phyloP scores from a whole-genome alignment of 2,329 filamentous ascomycete species.

The Aspergillus cejpii region DNA sequence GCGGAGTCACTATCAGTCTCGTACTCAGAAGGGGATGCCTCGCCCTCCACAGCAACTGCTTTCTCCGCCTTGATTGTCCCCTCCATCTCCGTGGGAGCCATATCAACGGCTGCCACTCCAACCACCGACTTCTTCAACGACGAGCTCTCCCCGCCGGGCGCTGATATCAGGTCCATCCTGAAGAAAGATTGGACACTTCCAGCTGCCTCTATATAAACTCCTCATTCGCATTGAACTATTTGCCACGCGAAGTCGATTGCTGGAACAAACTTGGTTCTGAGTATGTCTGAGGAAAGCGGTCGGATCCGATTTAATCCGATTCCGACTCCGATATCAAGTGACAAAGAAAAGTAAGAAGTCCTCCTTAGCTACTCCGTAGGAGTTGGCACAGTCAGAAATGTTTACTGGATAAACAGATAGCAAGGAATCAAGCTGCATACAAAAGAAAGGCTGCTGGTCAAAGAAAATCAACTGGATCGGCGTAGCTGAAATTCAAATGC shows the following conservation, averaged over 20 bases:
- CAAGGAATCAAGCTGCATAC: too few relatives aligned
- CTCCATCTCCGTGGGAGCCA: constrained; percentile 18
- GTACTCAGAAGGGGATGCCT: constrained; percentile 31
- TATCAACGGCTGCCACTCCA: constrained; percentile 33
- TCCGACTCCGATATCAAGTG: constrained; percentile 14
- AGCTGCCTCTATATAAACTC: constrained; percentile 27
- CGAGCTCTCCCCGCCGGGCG: constrained; percentile 28
- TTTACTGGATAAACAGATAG: background rate
- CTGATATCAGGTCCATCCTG: constrained; percentile 38
- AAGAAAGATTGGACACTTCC: constrained; percentile 27
- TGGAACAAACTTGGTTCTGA: constrained; percentile 25
- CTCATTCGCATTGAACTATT: constrained; percentile 30
- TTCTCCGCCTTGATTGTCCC: constrained; percentile 22
- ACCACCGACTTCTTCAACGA: constrained; percentile 32
- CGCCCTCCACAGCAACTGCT: constrained; percentile 23
- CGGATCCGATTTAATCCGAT: constrained; percentile 29
- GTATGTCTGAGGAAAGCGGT: constrained; percentile 18
- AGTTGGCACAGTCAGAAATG: background rate
- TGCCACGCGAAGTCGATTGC: constrained; percentile 19
- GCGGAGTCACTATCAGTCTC: constrained; percentile 32
- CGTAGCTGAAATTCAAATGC: too few relatives aligned
- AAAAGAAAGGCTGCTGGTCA: too few relatives aligned
- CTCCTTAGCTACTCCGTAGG: too few relatives aligned
- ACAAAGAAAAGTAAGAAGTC: too few relatives aligned
- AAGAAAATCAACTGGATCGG: too few relatives aligned